Conservation (phyloP, 2,329 filamentous ascomycete genomes). For the Phialophora expanda region DNA sequence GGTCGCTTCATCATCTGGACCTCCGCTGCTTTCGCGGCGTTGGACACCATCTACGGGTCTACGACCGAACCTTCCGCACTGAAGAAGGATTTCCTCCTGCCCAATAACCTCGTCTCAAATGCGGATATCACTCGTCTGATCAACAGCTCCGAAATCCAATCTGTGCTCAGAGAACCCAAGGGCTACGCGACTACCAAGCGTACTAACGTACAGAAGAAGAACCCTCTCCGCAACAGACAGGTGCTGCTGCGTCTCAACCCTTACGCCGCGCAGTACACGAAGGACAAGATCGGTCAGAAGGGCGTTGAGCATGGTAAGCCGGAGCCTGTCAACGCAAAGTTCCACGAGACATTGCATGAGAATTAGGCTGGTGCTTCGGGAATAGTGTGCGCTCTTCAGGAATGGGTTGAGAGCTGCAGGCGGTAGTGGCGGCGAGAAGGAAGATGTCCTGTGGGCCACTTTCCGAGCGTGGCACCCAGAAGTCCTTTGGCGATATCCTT, state of each 20-base stretch:
- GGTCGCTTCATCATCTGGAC: slow-evolving; percentile 99
- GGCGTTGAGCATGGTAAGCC: slow-evolving; percentile 69
- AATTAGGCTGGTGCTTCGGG: slow-evolving; percentile 48
- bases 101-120: slow-evolving; percentile 89
- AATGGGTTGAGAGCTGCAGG: neutral
- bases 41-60: slow-evolving; percentile 95
- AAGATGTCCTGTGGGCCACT: neutral
- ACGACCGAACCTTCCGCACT: slow-evolving; percentile 86
- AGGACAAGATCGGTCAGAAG: slow-evolving; percentile 80
- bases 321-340: slow-evolving; percentile 57
- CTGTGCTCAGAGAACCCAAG: slow-evolving; percentile 88
- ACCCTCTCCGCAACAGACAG: slow-evolving; percentile 98
- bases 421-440: neutral
- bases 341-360: slow-evolving; percentile 59
- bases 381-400: neutral
- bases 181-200: slow-evolving; percentile 90
- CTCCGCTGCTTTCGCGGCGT: slow-evolving; percentile 92
- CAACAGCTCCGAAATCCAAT: slow-evolving; percentile 99
- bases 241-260: slow-evolving; percentile 98
- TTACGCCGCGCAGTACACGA: slow-evolving; percentile 87
- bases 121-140: slow-evolving; percentile 96
- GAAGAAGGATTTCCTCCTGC: slow-evolving; percentile 99
- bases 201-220: slow-evolving; percentile 96
- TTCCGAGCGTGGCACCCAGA: neutral
- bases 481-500: neutral